These are phyloP conservation scores for Russula virescens DNA, from an alignment of 768 basidiomycete genomes.

Conservation along the genomic window DNA sequence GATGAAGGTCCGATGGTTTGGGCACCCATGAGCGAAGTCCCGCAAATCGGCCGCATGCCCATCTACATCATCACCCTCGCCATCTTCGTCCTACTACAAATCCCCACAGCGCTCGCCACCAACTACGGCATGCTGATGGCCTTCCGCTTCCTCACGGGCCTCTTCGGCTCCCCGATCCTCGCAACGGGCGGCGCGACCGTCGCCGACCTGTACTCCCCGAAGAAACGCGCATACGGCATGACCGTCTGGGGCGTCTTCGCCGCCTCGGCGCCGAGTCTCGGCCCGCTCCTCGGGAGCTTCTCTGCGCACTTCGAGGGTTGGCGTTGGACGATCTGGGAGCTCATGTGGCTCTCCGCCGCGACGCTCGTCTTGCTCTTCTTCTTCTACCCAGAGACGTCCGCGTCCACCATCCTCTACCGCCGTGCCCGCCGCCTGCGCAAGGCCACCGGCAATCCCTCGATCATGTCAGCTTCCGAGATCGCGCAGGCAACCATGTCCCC, in stretches of 20 bases:
- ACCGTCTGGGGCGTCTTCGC: conserved; percentile 31
- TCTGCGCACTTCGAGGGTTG: conserved; percentile 31
- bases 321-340: conserved; percentile 34
- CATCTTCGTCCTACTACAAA: conserved; percentile 33
- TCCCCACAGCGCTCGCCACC: conserved; percentile 32
- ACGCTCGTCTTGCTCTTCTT: conserved; percentile 30
- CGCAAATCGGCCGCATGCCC: conserved; percentile 31
- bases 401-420: conserved; percentile 29
- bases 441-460: conserved; percentile 29
- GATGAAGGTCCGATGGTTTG: conserved; percentile 32
- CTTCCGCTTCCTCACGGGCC: conserved; percentile 34
- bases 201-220: conserved; percentile 26
- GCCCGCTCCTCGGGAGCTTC: conserved; percentile 34
- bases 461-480: conserved; percentile 30
- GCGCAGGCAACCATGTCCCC: conserved; percentile 23
- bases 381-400: conserved; percentile 32
- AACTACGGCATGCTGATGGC: conserved; percentile 32
- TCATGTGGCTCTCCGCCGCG: conserved; percentile 32
- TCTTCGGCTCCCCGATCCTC: conserved; percentile 32
- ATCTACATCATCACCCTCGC: conserved; percentile 32
- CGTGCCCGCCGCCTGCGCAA: conserved; percentile 32
- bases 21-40: conserved; percentile 33
- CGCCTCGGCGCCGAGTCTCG: conserved; percentile 30
- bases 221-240: conserved; percentile 28
- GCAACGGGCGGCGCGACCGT: conserved; percentile 33